Base-by-base conservation (phyloP, 2,329 filamentous ascomycete species). In the Diaporthe batatas region DNA sequence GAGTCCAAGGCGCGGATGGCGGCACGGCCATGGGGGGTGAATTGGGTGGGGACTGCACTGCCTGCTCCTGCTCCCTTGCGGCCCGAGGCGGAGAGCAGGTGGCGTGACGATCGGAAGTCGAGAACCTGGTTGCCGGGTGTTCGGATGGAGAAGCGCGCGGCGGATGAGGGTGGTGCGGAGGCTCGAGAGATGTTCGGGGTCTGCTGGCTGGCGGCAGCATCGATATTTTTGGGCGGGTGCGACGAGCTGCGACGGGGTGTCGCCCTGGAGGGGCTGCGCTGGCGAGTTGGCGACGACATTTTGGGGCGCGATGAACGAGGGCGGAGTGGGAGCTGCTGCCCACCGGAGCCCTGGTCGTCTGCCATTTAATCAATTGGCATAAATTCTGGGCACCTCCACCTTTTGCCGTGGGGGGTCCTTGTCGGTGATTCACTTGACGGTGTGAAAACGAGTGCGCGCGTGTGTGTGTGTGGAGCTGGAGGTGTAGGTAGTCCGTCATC, bases 11-110 rank as follows among this genome's bases (percentile, higher is more conserved):
- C 86, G 58, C 88, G 85, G 62, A 86, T 86, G 55, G 90, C 90
- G 14, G 90, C 90, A 76, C 87, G 87, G 59, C 87, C 89, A 78
- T 92, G 90, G 0, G 90, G 90, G 23, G 90, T 92, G 10, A 79
- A 78, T 36, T 74, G 73, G 21, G 71, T 74, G 16, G 73, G 73
- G 2, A 68, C 69, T 3, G 34, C 57, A 72, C 75, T 5, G 74
- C 74, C 3, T 85, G 83, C 16, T 83, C 82, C 79, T 53, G 47
- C 62, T 85, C 81, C 82, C 65, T 83, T 82, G 54, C 82, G 80
- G 2, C 82, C 86, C 2, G 87, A 88, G 44, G 83, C 84, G 12
- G 85, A 85, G 53, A 84, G 83, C 14, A 84, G 81, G 18, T 82
- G 78, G 42, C 82, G 77, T 3, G 83, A 84, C 67, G 82, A 76